Base-by-base conservation (phyloP, 768 basidiomycete genomes). In the Termitomyces sp. region DNA sequence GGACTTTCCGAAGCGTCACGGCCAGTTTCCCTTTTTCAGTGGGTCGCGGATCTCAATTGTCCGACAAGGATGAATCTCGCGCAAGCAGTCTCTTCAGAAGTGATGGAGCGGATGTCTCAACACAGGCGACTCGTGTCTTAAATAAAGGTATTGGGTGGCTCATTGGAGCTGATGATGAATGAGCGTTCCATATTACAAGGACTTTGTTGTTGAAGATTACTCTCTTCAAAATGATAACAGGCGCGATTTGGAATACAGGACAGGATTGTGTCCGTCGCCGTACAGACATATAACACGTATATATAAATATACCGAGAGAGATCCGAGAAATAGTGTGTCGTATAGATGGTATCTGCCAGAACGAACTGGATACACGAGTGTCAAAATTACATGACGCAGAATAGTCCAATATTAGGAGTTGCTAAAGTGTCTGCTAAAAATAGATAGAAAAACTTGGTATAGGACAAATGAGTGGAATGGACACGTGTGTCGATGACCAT, bases 81-180 rank as follows among this genome's bases (percentile, higher is more conserved):
- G 75, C 75, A 47, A 74, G 74, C 51, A 68, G 70, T 53, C 70
- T 75, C 47, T 68, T 75, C 48, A 71, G 73, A 57, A 71, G 70
- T 58, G 80, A 80, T 51, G 74, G 74, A 40, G 83, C 80, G 17
- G 87, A 88, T 53, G 84, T 89, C 42, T 83, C 86, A 19, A 69
- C 80, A n/a, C 85, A 87, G 63, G 92, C 92, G 2, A 83, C 84
- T 49, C 79, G 86, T 33, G 91, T 85, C 3, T 70, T 98, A 42
- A 89, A 91, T 38, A 87, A 88, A 65, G 96, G 96, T 8, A 91
- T 98, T 52, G 95, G 95, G 30, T 98, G 96, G 96, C 76, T 98
- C 30, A 85, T 98, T 56, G 96, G 96, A 42, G 89, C 85, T 12
- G 94, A 94, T 58, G 87, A 85, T 48, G 68, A 73, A 62, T 61